phyloP scores from a whole-genome alignment of 1,139 yeast genomes.

The Meyerozyma carpophila region DNA sequence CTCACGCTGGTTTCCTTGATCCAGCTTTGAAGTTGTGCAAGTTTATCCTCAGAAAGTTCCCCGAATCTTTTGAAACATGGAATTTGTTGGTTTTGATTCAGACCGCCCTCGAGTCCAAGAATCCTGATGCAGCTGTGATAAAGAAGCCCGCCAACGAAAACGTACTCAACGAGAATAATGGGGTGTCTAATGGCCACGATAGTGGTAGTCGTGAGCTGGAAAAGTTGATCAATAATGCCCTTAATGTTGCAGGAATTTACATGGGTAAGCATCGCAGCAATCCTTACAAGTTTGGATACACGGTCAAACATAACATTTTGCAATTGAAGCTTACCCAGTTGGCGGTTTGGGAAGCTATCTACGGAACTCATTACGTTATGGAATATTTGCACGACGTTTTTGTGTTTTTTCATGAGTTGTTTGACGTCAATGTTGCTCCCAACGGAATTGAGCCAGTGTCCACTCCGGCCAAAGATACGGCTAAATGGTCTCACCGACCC shows the following conservation, averaged over 20 bases:
- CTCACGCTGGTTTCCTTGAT: constrained; percentile 21
- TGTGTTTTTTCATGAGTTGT: constrained; percentile 51
- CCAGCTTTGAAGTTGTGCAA: constrained; percentile 36
- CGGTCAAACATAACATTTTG: constrained; percentile 51
- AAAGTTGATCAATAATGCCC: constrained; percentile 36
- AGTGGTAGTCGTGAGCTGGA: constrained; percentile 24
- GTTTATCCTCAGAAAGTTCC: constrained; percentile 37
- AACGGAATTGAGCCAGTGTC: constrained; percentile 1
- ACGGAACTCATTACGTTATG: constrained; percentile 58
- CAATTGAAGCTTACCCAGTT: constrained; percentile 75
- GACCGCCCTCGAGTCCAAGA: constrained; percentile 23
- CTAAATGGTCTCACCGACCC: constrained; percentile 44
- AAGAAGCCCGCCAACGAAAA: constrained; percentile 3
- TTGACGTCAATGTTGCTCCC: constrained; percentile 26
- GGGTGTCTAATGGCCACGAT: constrained; percentile 1
- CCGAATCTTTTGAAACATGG: constrained; percentile 44
- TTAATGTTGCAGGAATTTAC: constrained; percentile 39
- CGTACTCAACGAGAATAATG: neutral
- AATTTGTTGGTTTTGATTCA: constrained; percentile 33
- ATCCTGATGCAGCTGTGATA: constrained; percentile 14
- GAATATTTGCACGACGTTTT: constrained; percentile 66
- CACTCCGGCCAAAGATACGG: constrained; percentile 13
- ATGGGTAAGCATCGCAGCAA: constrained; percentile 26
- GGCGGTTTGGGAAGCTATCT: constrained; percentile 59
- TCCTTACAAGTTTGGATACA: constrained; percentile 5